Percentiles rank a stretch among this genome's conserved stretches.
These are phyloP conservation scores for Alternaria sp. DNA, from an alignment of 2,329 filamentous ascomycete genomes.

Conservation along the genomic window DNA sequence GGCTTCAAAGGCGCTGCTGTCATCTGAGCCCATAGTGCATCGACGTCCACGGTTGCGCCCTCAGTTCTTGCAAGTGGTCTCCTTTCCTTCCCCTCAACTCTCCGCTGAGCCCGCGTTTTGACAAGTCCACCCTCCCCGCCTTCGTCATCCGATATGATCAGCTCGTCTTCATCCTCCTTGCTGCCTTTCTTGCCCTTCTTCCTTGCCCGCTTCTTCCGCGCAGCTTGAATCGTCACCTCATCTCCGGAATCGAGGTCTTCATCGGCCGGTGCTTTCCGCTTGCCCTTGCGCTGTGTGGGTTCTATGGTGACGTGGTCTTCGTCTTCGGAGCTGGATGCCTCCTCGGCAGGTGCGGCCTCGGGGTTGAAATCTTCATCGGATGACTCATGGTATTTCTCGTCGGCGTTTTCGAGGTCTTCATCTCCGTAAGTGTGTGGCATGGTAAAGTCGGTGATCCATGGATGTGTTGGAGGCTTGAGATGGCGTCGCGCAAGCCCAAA, in stretches of 20 bases:
- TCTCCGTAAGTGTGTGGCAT: conserved; percentile 43
- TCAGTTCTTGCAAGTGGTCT: conserved; percentile 62
- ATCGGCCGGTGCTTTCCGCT: conserved; percentile 46
- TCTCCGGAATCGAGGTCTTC: conserved; percentile 67
- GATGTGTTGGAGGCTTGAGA: conserved; percentile 5
- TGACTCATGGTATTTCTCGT: conserved; percentile 66
- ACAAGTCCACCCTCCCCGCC: conserved; percentile 68
- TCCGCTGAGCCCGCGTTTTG: conserved; percentile 76
- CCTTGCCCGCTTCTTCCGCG: conserved; percentile 61
- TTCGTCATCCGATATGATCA: conserved; percentile 51
- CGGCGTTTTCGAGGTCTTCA: conserved; percentile 41
- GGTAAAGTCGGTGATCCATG: conserved; percentile 9
- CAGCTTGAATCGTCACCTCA: conserved; percentile 71
- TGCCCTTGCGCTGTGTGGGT: conserved; percentile 35
- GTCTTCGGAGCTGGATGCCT: conserved; percentile 61
- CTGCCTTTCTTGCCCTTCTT: conserved; percentile 45
- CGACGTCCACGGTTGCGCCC: conserved; percentile 74
- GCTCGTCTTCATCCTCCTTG: conserved; percentile 33
- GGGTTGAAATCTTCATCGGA: conserved; percentile 80
- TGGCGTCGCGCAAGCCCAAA: conserved; percentile 20
- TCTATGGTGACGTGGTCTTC: conserved; percentile 42
- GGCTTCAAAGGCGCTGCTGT: conserved; percentile 56
- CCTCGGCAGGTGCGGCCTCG: conserved; percentile 62
- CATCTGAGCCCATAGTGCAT: conserved; percentile 75
- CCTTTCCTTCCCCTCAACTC: conserved; percentile 69